phyloP scores from a whole-genome alignment of 2,329 filamentous ascomycete species.

The Lecanicillium sp. region DNA sequence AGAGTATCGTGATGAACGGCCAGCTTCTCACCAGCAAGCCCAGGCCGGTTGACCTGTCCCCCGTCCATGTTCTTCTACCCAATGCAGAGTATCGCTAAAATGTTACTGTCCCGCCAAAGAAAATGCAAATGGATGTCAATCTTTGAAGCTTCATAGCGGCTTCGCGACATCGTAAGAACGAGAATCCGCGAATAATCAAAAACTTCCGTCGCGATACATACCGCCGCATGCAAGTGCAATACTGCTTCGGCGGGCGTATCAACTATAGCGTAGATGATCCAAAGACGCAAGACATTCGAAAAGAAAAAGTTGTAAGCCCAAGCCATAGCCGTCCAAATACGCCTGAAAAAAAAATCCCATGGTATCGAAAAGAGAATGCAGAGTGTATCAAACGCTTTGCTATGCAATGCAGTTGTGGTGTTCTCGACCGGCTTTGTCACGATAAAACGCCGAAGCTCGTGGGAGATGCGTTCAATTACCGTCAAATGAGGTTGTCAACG shows the following conservation, averaged over 20 bases:
- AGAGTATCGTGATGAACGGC: too few species aligned
- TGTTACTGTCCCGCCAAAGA: conserved; percentile 8
- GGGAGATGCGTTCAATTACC: too few species aligned
- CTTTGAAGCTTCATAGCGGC: too few species aligned
- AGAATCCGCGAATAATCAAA: neutral
- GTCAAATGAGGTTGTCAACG: too few species aligned
- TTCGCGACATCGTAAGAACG: too few species aligned
- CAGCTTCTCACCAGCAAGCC: too few species aligned
- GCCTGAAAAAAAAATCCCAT: conserved; percentile 27
- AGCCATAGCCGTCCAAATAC: conserved; percentile 10
- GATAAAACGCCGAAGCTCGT: neutral
- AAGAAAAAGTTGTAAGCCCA: conserved; percentile 7
- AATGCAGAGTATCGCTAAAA: conserved; percentile 10
- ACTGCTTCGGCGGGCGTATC: neutral
- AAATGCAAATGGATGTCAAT: conserved; percentile 8
- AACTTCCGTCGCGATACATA: neutral
- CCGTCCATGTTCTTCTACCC: neutral
- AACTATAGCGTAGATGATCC: neutral
- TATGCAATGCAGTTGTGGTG: conserved; percentile 35
- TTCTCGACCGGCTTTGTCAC: conserved; percentile 22
- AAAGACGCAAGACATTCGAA: conserved; percentile 6
- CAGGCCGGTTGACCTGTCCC: neutral
- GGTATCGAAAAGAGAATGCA: conserved; percentile 40
- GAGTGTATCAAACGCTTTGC: conserved; percentile 35
- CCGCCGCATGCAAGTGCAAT: neutral